Evolutionary conservation across 2,329 filamentous ascomycete species (phyloP), one percentile per base, ranked within the genome.

Genomic region (Ophiocordyceps camponoti-floridani): DNA sequence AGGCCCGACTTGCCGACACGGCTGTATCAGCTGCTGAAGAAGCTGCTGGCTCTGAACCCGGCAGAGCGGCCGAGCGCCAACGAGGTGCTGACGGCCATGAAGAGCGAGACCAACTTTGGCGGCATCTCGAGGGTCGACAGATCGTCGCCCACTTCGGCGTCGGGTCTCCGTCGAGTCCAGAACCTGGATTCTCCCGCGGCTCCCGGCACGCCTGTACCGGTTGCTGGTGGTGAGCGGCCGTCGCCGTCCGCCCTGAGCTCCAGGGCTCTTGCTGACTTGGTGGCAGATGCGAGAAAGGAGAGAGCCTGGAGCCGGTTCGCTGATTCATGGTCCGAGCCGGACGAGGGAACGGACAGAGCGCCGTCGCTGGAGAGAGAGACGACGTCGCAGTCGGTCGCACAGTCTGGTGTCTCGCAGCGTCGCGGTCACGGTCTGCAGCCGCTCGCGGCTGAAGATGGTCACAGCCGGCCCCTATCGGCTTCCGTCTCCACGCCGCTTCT

Each of bases 1-100:
- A 75, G 89, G 2, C 77, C 83, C 0, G 91, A 96, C 53, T 67
- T 98, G 1, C 91, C 91, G 0, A 73, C 85, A 5, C 82, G 84
- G 58, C 72, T 98, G 0, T 98, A 96, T 61, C 76, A 77, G 41
- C 79, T 94, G 45, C 69, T 98, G 4, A 87, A 86, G 58, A 77
- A 77, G 46, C 68, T 98, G 5, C 71, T 98, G 6, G 80, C 86
- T 1, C 67, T 93, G 12, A 72, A 88, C 47, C 85, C 89, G 0
- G 65, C 68, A 1, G 76, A 87, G 45, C 72, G 91, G 7, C 91
- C 91, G 0, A 85, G 78, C 41, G 88, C 91, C 1, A 84, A 79
- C 41, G 88, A 96, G 46, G 89, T 98, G 1, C 62, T 96, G 37
- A 70, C 71, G 10, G 83, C 77, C 2, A 84, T 94, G 61, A 80